phyloP scores from a whole-genome alignment of 140 eudicot species.

The Ambrosia hybrid region DNA sequence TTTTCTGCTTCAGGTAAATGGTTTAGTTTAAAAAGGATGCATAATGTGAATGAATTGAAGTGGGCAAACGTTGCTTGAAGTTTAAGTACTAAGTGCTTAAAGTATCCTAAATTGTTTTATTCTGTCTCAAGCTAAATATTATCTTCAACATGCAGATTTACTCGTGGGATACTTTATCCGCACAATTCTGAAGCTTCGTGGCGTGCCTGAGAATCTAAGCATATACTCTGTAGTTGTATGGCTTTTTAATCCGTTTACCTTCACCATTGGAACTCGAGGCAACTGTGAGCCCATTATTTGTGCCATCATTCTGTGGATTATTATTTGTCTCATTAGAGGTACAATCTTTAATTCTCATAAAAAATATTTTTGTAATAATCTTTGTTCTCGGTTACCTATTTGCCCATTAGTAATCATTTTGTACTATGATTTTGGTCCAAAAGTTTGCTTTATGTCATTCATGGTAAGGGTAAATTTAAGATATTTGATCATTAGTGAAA shows the following conservation, averaged over 20 bases:
- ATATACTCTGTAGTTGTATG: constrained; percentile 66
- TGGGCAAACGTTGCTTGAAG: no score
- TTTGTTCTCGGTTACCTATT: no score
- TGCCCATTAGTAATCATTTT: no score
- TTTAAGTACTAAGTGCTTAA: neutral
- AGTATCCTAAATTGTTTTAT: neutral
- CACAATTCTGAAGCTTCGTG: constrained; percentile 82
- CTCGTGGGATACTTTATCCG: constrained; percentile 82
- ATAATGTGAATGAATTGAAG: no score
- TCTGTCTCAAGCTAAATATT: constrained; percentile 7
- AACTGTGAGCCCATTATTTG: constrained; percentile 97
- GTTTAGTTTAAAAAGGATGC: constrained; percentile 8
- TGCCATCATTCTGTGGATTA: constrained; percentile 91
- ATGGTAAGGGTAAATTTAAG: no score
- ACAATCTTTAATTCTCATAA: neutral
- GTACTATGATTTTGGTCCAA: no score
- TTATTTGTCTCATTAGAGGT: constrained; percentile 86
- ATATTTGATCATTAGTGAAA: no score
- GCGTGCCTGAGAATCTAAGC: constrained; percentile 74
- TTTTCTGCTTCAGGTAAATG: constrained; percentile 82
- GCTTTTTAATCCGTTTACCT: constrained; percentile 98
- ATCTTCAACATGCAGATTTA: constrained; percentile 56
- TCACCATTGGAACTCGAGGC: constrained; percentile 99
- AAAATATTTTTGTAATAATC: no score
- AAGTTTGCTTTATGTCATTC: no score